Conservation (phyloP, 352 stramenopile genomes). For the Peronospora destructor region DNA sequence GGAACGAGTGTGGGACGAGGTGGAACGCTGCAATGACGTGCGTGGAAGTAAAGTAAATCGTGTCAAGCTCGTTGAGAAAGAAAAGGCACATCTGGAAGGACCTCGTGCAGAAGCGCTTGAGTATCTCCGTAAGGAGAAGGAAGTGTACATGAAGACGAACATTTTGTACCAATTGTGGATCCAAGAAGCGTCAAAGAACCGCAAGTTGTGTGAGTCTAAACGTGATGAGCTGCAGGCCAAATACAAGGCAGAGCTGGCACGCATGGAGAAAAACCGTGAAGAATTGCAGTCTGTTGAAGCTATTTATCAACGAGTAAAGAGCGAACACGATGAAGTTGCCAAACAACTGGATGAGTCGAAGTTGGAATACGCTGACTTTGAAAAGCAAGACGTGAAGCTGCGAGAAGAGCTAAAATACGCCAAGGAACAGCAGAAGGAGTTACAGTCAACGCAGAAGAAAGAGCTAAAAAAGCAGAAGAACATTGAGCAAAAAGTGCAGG, state of each 20-base stretch:
- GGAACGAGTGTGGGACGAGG: conserved; percentile 87
- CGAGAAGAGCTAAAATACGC: conserved; percentile 95
- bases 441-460: conserved; percentile 84
- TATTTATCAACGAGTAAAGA: conserved; percentile 73
- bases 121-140: conserved; percentile 91
- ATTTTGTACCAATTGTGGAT: conserved; percentile 94
- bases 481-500: conserved; percentile 67
- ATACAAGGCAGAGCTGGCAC: conserved; percentile 57
- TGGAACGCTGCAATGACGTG: conserved; percentile 90
- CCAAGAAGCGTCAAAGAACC: conserved; percentile 74
- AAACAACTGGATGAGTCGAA: conserved; percentile 87
- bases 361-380: conserved; percentile 91
- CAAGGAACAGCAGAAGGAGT: conserved; percentile 90
- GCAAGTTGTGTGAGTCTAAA: conserved; percentile 54
- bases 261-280: conserved; percentile 70
- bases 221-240: conserved; percentile 68
- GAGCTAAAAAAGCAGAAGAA: conserved; percentile 90
- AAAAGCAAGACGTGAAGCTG: conserved; percentile 97
- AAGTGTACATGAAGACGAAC: conserved; percentile 95
- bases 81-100: conserved; percentile 91
- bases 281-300: conserved; percentile 79
- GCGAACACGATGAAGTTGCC: conserved; percentile 81
- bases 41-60: conserved; percentile 94
- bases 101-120: conserved; percentile 93
- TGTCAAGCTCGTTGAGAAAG: conserved; percentile 97